These are phyloP conservation scores for Brassica napus DNA, from an alignment of 345 rosid genomes.

Conservation along the genomic window DNA sequence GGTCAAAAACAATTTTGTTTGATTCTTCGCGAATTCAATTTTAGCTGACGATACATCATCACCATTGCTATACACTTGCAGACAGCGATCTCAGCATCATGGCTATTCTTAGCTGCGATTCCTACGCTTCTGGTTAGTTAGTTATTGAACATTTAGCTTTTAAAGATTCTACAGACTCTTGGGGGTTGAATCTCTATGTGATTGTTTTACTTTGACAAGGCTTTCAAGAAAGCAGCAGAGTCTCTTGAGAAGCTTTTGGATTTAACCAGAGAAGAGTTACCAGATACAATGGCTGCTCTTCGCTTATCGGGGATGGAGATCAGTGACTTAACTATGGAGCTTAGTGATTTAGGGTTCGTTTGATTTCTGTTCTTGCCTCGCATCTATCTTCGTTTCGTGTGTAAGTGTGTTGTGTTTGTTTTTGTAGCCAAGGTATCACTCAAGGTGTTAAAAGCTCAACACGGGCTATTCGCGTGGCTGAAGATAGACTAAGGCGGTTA, in stretches of 20 bases:
- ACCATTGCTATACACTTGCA: slow-evolving; percentile 29
- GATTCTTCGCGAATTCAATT: background rate
- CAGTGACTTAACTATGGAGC: slow-evolving; percentile 87
- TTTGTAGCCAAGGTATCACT: slow-evolving; percentile 69
- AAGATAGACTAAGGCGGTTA: slow-evolving; percentile 70
- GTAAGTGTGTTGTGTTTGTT: background rate
- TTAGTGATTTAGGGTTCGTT: slow-evolving; percentile 81
- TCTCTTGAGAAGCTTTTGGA: slow-evolving; percentile 85
- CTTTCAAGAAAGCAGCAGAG: slow-evolving; percentile 87
- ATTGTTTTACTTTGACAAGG: slow-evolving; percentile 39
- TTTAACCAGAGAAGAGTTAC: slow-evolving; percentile 84
- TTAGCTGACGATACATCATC: background rate
- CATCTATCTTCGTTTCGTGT: background rate
- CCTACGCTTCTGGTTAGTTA: slow-evolving; percentile 75
- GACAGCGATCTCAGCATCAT: slow-evolving; percentile 79
- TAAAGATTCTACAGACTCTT: background rate
- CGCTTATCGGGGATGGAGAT: slow-evolving; percentile 95
- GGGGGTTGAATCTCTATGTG: background rate
- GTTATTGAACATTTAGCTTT: background rate
- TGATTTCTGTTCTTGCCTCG: background rate
- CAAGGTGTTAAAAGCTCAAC: slow-evolving; percentile 86
- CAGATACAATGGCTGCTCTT: slow-evolving; percentile 91
- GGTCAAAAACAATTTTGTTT: background rate
- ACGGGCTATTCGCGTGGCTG: slow-evolving; percentile 76
- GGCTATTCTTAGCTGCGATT: slow-evolving; percentile 85